Base-by-base conservation (phyloP, 345 rosid species). In the Jatropha curcas region DNA sequence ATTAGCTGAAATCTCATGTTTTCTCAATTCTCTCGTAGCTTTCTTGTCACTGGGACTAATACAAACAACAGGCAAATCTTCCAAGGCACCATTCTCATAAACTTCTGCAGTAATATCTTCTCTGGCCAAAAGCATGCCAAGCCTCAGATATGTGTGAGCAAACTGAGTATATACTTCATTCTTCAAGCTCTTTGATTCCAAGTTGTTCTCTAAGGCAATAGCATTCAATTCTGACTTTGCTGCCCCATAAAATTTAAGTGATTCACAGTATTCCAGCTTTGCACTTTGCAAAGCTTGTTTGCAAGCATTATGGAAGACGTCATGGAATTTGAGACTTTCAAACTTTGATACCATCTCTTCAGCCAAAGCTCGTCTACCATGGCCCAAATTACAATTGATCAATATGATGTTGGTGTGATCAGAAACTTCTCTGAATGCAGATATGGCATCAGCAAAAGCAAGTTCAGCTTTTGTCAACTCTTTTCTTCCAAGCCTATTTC, bases 291-390 rank as follows among this genome's bases (percentile, higher is more conserved):
- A 67, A 76, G 87, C 86, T 78, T 92, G 89, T 71, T 85, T 80
- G 72, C 83, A 89, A 24, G 89, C 84, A 48, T 72, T 78, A 33
- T 65, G 82, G 39, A 89, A 86, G 52, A 80, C 72, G 3, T 79
- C 55, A 77, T 85, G 88, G 27, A 35, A 56, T 81, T 84, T 87
- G 33, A 89, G 80, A 77, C 78, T 81, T 76, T 86, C 95, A 46
- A 85, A 74, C 80, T 88, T 89, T 41, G 88, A 59, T 60, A 88
- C 89, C 90, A 90, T 80, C 82, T 92, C 97, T 87, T 94, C 98
- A 70, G 97, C 97, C 76, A 92, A 80, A 71, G 97, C 93, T 43
- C 98, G 83, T 79, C 97, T 84, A 3, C 97, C 98, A 75, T 94
- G 97, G 70, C 97, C 98, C 83, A 94, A 71, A 74, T 94, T 94